Evolutionary conservation across 148 eudicot genomes (phyloP).

Genomic region (Fagopyrum tataricum): DNA sequence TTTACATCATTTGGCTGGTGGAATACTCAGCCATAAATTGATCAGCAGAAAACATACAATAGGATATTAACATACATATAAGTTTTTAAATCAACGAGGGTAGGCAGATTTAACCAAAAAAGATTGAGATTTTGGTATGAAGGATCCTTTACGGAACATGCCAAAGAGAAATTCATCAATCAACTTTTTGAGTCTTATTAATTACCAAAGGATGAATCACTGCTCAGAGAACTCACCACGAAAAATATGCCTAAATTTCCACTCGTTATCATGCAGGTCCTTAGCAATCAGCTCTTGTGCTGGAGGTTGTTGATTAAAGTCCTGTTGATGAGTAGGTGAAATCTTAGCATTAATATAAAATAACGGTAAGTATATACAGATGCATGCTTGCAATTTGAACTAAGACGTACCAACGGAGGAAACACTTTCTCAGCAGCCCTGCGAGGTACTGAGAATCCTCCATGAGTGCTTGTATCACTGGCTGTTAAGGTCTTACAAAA

Average conservation of each 20-base stretch:
- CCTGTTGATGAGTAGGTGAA: slow-evolving; percentile 24
- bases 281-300: slow-evolving; percentile 59
- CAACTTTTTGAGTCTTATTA: background rate
- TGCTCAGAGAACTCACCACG: slow-evolving; percentile 36
- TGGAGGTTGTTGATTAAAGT: slow-evolving; percentile 64
- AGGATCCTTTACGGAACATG: background rate
- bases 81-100: background rate
- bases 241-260: slow-evolving; percentile 74
- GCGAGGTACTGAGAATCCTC: slow-evolving; percentile 80
- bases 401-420: slow-evolving; percentile 54
- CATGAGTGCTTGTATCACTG: slow-evolving; percentile 78
- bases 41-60: background rate
- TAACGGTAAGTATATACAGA: background rate
- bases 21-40: background rate
- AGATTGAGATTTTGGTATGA: background rate
- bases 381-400: background rate
- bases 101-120: background rate
- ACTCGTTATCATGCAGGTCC: slow-evolving; percentile 71
- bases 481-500: slow-evolving; percentile 73
- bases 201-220: background rate
- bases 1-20: background rate
- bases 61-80: background rate
- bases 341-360: slow-evolving; percentile 8
- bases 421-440: slow-evolving; percentile 82
- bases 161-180: background rate